Evolutionary conservation across 1,284 basidiomycete species (phyloP).

Genomic region (Sanghuangporus baumii): DNA sequence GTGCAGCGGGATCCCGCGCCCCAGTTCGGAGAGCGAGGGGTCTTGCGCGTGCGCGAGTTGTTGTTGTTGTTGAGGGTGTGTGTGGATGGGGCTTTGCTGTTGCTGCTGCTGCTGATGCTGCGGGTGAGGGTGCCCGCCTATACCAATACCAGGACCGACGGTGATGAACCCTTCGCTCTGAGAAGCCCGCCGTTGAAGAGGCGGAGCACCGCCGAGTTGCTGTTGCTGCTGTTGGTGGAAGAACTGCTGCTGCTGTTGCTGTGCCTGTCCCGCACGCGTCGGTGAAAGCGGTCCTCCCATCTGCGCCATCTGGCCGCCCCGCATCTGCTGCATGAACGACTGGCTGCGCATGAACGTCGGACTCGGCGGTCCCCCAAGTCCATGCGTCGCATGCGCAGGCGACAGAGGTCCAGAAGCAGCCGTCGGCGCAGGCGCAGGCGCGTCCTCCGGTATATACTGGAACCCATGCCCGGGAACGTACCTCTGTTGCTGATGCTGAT

Average conservation of each 20-base stretch:
- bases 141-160: neutral
- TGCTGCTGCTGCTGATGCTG: neutral
- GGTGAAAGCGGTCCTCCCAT: conserved; percentile 28
- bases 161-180: conserved; percentile 37
- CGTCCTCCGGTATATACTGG: conserved; percentile 46
- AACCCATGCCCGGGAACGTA: conserved; percentile 63
- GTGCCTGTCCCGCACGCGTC: conserved; percentile 14
- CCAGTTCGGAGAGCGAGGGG: conserved; percentile 58
- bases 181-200: conserved; percentile 42
- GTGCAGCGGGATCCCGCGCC: conserved; percentile 85
- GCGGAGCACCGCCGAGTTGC: conserved; percentile 14
- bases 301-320: conserved; percentile 1
- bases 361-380: neutral
- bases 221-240: conserved; percentile 26
- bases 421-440: conserved; percentile 34
- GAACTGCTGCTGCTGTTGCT: conserved; percentile 25
- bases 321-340: neutral
- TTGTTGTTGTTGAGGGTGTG: conserved; percentile 1
- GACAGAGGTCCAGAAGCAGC: conserved; percentile 31
- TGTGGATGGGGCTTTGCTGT: neutral
- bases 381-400: conserved; percentile 23
- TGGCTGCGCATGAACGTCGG: too few relatives aligned
- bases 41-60: conserved; percentile 20
- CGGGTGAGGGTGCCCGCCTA: neutral
- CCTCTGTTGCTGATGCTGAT: conserved; percentile 32